Evolutionary conservation across 2,329 filamentous ascomycete genomes (phyloP).

Genomic region (Capronia americana): DNA sequence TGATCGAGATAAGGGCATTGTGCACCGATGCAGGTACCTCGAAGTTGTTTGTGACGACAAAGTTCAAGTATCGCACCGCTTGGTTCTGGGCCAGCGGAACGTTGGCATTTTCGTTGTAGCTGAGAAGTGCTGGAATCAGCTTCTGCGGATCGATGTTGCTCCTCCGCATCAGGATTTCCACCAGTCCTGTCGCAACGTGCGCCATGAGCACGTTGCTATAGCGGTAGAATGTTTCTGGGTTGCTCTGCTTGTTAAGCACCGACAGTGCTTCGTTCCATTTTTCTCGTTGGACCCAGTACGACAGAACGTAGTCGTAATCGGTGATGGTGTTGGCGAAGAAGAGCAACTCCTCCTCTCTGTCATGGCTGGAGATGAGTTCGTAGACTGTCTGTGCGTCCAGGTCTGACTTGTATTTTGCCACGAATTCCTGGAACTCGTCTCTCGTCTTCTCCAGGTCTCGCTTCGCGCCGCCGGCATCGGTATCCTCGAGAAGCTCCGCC

Average conservation of each 20-base stretch:
- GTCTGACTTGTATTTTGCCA: slow-evolving; percentile 81
- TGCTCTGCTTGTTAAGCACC: slow-evolving; percentile 90
- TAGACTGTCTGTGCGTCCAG: slow-evolving; percentile 92
- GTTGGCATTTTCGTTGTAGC: slow-evolving; percentile 79
- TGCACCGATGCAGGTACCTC: slow-evolving; percentile 85
- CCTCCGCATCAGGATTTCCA: slow-evolving; percentile 96
- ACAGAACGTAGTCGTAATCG: slow-evolving; percentile 92
- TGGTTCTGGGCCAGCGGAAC: slow-evolving; percentile 79
- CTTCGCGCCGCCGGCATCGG: slow-evolving; percentile 72
- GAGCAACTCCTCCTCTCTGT: slow-evolving; percentile 87
- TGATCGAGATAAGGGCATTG: slow-evolving; percentile 95
- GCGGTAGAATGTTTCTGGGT: slow-evolving; percentile 91
- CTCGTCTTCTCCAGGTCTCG: slow-evolving; percentile 74
- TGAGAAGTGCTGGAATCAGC: slow-evolving; percentile 89
- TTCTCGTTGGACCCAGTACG: slow-evolving; percentile 97
- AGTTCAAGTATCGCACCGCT: slow-evolving; percentile 90
- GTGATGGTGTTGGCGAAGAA: slow-evolving; percentile 88
- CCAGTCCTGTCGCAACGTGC: slow-evolving; percentile 79
- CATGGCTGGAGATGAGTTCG: slow-evolving; percentile 94
- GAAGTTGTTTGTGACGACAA: slow-evolving; percentile 82
- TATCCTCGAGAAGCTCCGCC: slow-evolving; percentile 76
- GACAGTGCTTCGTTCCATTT: slow-evolving; percentile 85
- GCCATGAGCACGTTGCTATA: slow-evolving; percentile 98
- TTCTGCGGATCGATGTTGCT: slow-evolving; percentile 81
- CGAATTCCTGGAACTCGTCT: slow-evolving; percentile 86